Evolutionary conservation across 305 asterid species (phyloP), one percentile per base, ranked within the genome.

Genomic region (Rubia peregrina): DNA sequence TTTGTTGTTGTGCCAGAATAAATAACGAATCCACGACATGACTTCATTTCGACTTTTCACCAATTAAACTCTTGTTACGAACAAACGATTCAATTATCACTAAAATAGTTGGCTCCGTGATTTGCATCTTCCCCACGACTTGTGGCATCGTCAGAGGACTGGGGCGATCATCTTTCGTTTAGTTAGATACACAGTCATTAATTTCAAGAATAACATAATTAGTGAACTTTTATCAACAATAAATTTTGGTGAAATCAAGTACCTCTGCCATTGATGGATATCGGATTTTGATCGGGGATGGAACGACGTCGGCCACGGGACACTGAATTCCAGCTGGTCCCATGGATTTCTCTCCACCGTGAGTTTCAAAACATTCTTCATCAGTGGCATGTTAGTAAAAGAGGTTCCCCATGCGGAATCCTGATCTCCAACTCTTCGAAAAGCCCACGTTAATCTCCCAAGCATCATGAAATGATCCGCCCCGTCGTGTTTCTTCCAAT

Each of bases 381-480:
- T 90, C 59, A 74, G 21, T 0, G 95, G 95, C 89, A 88, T 82
- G 85, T 84, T 74, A 33, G 83, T 61, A 64, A 88, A 83, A 26
- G 77, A 75, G 0, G 96, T 75, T 9, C 96, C 96, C 96, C 96
- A 90, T 9, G 81, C 90, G 9, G 56, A 30, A 73, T 85, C 90
- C 53, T 74, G 26, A 48, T 86, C 84, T 0, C 86, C 81, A 6
- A 75, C 67, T 44, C 95, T 73, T 3, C 96, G 82, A 65, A 88
- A 90, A 17, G 83, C 94, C 95, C 96, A 90, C 4, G 96, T 86
- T 2, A 90, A 75, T 1, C 96, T 79, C 12, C 96, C 96, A 7
- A 90, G 69, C 77, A 83, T 75, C 9, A 90, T 61, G 83, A 90
- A 86, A 71, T 90, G 96, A 71, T 90, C 95, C 49, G 87, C 85